phyloP scores from a whole-genome alignment of 2,329 filamentous ascomycete genomes.

The Aschersonia sp. region DNA sequence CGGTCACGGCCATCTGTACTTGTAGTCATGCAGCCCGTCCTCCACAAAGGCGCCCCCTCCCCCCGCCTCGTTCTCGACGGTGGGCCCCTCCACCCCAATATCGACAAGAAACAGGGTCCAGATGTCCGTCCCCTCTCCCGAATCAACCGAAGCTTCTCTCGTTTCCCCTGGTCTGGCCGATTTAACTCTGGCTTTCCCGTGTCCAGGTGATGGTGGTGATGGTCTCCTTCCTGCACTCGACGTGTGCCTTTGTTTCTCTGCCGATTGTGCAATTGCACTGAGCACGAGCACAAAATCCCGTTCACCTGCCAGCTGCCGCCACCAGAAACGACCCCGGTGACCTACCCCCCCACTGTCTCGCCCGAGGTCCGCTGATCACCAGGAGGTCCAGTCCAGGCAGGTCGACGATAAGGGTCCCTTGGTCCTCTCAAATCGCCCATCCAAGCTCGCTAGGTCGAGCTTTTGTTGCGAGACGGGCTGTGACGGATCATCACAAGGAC shows the following conservation, averaged over 20 bases:
- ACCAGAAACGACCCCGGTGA: neutral
- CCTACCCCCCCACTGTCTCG: neutral
- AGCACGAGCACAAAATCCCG: neutral
- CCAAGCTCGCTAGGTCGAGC: no score
- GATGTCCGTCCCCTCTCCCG: neutral
- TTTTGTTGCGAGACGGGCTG: no score
- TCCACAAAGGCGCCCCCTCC: neutral
- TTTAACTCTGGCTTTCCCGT: neutral
- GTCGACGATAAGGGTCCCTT: neutral
- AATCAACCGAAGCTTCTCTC: neutral
- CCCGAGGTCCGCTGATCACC: neutral
- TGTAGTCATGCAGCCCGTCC: neutral
- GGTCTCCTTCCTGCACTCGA: neutral
- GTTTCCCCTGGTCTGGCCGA: neutral
- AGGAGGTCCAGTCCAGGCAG: neutral
- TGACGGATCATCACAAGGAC: no score
- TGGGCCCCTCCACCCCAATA: neutral
- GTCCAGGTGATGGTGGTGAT: neutral
- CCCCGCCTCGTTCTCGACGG: neutral
- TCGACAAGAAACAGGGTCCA: neutral
- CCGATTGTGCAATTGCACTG: neutral
- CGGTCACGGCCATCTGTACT: no score
- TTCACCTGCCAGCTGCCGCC: no score
- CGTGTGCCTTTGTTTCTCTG: neutral
- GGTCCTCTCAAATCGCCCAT: neutral